phyloP scores from a whole-genome alignment of 306 rosid genomes.

The Dalbergia oliveri region DNA sequence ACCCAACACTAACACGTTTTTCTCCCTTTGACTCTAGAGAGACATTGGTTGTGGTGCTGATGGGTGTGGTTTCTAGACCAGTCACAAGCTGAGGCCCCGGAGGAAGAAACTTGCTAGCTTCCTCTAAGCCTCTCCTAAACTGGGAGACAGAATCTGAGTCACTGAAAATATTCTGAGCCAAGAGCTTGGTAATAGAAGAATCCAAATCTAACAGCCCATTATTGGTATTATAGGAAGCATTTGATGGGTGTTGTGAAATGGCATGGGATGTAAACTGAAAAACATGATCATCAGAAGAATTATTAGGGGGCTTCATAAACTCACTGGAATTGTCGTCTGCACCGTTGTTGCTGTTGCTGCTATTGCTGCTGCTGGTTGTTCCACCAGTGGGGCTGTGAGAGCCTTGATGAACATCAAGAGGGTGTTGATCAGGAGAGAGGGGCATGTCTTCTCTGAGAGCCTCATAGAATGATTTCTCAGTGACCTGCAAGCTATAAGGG shows the following conservation, averaged over 20 bases:
- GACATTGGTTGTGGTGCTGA: neutral
- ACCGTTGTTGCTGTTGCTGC: constrained; percentile 26
- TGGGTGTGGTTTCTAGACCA: constrained; percentile 38
- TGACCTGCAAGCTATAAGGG: constrained; percentile 61
- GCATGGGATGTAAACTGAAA: constrained; percentile 47
- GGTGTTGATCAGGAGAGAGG: constrained; percentile 58
- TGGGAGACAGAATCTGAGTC: constrained; percentile 68
- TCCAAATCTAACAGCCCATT: constrained; percentile 44
- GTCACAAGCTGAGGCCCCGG: constrained; percentile 50
- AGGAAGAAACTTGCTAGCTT: constrained; percentile 88
- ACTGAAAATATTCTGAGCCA: constrained; percentile 68
- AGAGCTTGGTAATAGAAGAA: constrained; percentile 52
- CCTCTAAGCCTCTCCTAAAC: constrained; percentile 78
- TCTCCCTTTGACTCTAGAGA: constrained; percentile 34
- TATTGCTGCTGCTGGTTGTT: constrained; percentile 14
- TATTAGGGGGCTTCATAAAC: constrained; percentile 42
- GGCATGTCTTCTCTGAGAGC: constrained; percentile 53
- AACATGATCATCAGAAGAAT: constrained; percentile 41
- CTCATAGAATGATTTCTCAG: constrained; percentile 70
- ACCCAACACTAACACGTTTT: constrained; percentile 43
- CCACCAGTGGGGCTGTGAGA: constrained; percentile 35
- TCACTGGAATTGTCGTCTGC: constrained; percentile 48
- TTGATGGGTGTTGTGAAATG: constrained; percentile 39
- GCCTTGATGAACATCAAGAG: constrained; percentile 30
- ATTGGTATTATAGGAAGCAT: neutral